phyloP scores from a whole-genome alignment of 345 rosid species.

The Kernera saxatilis region DNA sequence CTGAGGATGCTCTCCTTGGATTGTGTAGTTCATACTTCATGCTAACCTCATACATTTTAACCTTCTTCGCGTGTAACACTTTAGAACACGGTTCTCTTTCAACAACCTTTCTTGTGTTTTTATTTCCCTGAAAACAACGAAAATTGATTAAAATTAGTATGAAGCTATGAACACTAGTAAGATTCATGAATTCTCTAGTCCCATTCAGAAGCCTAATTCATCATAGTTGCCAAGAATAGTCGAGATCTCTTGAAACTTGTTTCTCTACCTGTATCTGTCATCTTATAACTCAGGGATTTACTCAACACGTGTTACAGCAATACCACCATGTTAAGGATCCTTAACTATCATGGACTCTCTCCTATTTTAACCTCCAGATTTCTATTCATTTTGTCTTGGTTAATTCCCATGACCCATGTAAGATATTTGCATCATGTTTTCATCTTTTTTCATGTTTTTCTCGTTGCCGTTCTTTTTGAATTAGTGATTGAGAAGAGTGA shows the following conservation, averaged over 20 bases:
- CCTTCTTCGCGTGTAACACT: constrained; percentile 15
- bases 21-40: constrained; percentile 1
- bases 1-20: neutral
- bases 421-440: neutral
- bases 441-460: neutral
- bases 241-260: neutral
- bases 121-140: constrained; percentile 6
- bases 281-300: neutral
- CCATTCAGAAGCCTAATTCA: neutral
- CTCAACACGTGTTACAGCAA: neutral
- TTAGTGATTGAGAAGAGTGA: constrained; percentile 12
- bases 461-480: neutral
- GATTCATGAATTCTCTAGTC: neutral
- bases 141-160: neutral
- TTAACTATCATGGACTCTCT: no score
- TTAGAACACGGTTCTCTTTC: neutral
- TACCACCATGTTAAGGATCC: neutral
- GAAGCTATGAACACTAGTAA: neutral
- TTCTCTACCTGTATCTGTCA: neutral
- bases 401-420: neutral
- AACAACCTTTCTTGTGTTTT: neutral
- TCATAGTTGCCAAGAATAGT: neutral
- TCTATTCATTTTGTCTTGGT: neutral
- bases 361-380: no score
- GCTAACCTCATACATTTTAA: constrained; percentile 12